Evolutionary conservation across 2,329 filamentous ascomycete genomes (phyloP), one percentile per base, ranked within the genome.

Genomic region (Botrytis medusae): DNA sequence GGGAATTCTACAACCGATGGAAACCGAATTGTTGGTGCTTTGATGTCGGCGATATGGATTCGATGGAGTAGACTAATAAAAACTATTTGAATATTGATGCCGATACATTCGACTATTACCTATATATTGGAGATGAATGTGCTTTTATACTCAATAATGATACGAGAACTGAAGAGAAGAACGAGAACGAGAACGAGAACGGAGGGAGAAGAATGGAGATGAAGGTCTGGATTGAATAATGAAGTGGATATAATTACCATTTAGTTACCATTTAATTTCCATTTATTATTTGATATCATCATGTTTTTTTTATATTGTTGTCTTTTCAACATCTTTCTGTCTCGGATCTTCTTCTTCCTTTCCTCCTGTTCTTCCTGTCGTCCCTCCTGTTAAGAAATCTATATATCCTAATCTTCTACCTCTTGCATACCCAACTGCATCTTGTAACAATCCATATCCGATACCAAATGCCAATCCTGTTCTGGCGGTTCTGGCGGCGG

Each of bases 361-460:
- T 72, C 44, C 67, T 25, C 51, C 64, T 71, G 62, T 73, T 70
- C 78, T 77, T 62, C 84, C 80, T 65, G 84, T 8, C n/a, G 51
- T 84, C 74, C 86, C 84, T 75, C 86, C 84, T 77, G 87, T 84
- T 71, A 91, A 78, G 77, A 90, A 92, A 74, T 93, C 90, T 75
- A 97, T 84, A 81, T 97, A 97, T 32, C 89, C 89, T 48, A 95
- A 88, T 72, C 86, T 88, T 78, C 92, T 90, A 72, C 93, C 94
- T 81, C 89, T 91, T 70, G 89, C 83, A 74, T 91, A 85, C 71
- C 90, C 89, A 48, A 96, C 82, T 18, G 86, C 83, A 83, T 98
- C 95, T 83, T 98, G 95, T 73, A 92, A 82, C 54, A 95, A 84
- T 37, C 95, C 95, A 83, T 94, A 98, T 12, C 85, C 88, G 51